Evolutionary conservation across 2,329 filamentous ascomycete genomes (phyloP), one percentile per base, ranked within the genome.

Genomic region (Talaromyces sp.): DNA sequence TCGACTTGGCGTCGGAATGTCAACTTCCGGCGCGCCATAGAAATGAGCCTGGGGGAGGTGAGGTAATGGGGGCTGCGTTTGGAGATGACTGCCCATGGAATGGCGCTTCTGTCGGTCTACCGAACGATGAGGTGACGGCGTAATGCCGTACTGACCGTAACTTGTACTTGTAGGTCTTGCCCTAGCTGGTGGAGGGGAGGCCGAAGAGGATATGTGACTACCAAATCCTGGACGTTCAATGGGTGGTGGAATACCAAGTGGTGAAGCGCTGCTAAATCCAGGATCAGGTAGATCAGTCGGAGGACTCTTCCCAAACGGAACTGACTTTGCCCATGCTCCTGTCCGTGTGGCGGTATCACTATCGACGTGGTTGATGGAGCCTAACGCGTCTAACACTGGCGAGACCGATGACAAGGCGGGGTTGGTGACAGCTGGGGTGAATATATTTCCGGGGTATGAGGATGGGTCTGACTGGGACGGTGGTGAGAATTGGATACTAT

Each of bases 41-140:
- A 91, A 94, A 77, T 93, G 90, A 19, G 90, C 78, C 75, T 93
- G 91, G 1, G 88, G 84, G 66, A 92, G 86, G 73, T 93, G 90
- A 3, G 91, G 90, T 10, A 89, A 84, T 3, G 90, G 89, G 31
- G 74, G 73, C 22, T 75, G 69, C 27, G 74, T 73, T 65, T 72
- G 72, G 68, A 75, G 74, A 9, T 77, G 74, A 63, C 71, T 74
- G 27, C 72, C 76, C 52, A 76, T 70, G 24, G 77, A 79, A 62
- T 77, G 70, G 37, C 77, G 77, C 65, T 78, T 77, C 16, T 77
- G 72, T 62, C 75, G 72, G 61, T 80, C 78, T 16, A 70, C 65
- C 8, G 78, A 78, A 58, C 71, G 73, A 64, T 78, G 75, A 48
- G 76, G 73, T 14, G 78, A 75, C 4, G 75, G 67, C 48, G 74